A percentile compares a stretch with the other conserved stretches of the same genome.
Evolutionary conservation across 805 yeast species (phyloP).

Genomic region (Candida krabiensis): DNA sequence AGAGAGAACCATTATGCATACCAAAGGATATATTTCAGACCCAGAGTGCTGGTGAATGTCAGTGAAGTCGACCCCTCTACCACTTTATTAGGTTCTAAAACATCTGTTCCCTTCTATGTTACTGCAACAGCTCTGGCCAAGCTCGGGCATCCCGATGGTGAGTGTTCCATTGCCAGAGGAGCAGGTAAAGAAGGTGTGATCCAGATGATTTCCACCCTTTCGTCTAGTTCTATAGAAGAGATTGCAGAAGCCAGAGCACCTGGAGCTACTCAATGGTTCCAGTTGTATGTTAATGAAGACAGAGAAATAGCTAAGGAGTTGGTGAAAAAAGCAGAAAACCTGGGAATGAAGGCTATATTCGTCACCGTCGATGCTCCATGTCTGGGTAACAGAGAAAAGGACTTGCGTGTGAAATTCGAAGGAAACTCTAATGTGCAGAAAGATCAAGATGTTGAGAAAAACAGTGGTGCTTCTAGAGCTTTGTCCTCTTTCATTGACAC

Average conservation of each 20-base stretch:
- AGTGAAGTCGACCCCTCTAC: constrained; percentile 67
- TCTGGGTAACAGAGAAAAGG: constrained; percentile 85
- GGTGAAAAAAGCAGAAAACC: constrained; percentile 67
- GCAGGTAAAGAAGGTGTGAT: constrained; percentile 68
- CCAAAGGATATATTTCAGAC: constrained; percentile 86
- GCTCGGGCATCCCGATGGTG: constrained; percentile 93
- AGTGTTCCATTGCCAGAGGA: constrained; percentile 79
- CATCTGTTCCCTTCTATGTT: constrained; percentile 79
- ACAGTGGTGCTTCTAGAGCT: constrained; percentile 85
- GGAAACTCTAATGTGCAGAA: constrained; percentile 48
- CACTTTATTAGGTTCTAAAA: constrained; percentile 68
- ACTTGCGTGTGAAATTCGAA: constrained; percentile 28
- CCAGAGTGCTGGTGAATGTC: constrained; percentile 80
- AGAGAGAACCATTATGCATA: constrained; percentile 91
- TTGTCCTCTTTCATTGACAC: constrained; percentile 84
- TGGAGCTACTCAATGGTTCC: constrained; percentile 84
- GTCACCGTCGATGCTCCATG: constrained; percentile 94
- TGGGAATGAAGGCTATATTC: constrained; percentile 80
- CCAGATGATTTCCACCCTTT: constrained; percentile 92
- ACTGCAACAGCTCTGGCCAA: constrained; percentile 92
- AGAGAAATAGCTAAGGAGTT: constrained; percentile 59
- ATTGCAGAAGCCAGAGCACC: constrained; percentile 67
- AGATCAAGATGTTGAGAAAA: constrained; percentile 53
- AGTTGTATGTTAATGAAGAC: constrained; percentile 79
- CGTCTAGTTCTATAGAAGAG: constrained; percentile 87